Evolutionary conservation across 108 stramenopile species (phyloP).

Genomic region (Cyclotella baltica): DNA sequence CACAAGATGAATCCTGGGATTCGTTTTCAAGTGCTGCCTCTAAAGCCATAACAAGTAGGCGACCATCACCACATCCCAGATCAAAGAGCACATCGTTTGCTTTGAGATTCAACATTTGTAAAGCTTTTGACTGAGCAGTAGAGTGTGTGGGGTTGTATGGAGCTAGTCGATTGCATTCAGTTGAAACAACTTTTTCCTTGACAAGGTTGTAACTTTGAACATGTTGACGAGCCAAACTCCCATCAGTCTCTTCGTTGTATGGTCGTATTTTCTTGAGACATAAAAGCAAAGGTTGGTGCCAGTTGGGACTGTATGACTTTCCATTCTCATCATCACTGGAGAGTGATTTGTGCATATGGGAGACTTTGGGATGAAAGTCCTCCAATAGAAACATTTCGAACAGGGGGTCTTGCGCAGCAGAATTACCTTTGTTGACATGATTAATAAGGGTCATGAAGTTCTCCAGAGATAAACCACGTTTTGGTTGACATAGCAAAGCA

Average conservation of each 20-base stretch:
- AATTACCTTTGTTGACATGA: conserved; percentile 22
- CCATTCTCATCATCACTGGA: neutral
- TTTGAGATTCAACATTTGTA: conserved; percentile 7
- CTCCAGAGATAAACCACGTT: conserved; percentile 64
- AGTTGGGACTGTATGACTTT: conserved; percentile 59
- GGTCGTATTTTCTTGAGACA: conserved; percentile 62
- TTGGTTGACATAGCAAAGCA: conserved; percentile 79
- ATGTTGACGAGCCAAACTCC: conserved; percentile 19
- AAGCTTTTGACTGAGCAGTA: conserved; percentile 9
- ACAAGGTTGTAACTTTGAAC: neutral
- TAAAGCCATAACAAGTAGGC: neutral
- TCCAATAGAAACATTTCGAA: conserved; percentile 44
- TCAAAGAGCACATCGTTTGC: conserved; percentile 14
- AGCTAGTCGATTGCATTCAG: conserved; percentile 10
- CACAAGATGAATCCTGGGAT: neutral
- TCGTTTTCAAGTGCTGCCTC: neutral
- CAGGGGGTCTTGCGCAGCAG: conserved; percentile 26
- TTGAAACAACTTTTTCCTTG: neutral
- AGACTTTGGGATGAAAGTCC: conserved; percentile 46
- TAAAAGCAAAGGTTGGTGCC: conserved; percentile 69
- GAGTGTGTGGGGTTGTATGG: conserved; percentile 14
- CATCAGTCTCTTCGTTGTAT: conserved; percentile 51
- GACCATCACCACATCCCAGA: conserved; percentile 13
- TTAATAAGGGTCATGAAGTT: conserved; percentile 63
- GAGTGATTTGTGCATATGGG: conserved; percentile 27